A percentile compares a stretch with the other conserved stretches of the same genome.
Evolutionary conservation across 2,329 filamentous ascomycete genomes (phyloP).

Genomic region (Arachnomyces sp.): DNA sequence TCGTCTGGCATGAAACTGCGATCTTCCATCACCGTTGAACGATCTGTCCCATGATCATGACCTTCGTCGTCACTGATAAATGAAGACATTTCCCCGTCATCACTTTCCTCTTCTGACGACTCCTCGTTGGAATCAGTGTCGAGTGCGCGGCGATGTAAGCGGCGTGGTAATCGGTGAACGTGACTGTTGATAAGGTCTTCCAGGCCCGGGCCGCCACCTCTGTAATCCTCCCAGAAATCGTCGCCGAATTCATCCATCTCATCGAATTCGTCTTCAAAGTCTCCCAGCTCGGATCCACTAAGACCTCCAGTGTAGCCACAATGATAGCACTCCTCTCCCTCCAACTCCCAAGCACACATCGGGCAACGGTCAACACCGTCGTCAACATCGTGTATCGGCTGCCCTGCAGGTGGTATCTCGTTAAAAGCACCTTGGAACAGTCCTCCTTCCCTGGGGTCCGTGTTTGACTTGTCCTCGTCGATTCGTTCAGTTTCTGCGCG

Average conservation of each 20-base stretch:
- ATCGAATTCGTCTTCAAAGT: no score
- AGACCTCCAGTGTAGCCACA: slow-evolving; percentile 48
- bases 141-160: neutral
- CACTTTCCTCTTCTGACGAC: slow-evolving; percentile 16
- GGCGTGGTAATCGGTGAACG: neutral
- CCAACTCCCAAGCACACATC: slow-evolving; percentile 54
- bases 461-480: slow-evolving; percentile 51
- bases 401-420: slow-evolving; percentile 19
- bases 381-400: slow-evolving; percentile 46
- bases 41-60: slow-evolving; percentile 23
- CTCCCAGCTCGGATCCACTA: no score
- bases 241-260: no score
- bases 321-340: slow-evolving; percentile 48
- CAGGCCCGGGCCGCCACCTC: no score
- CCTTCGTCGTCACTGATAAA: slow-evolving; percentile 27
- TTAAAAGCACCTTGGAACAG: slow-evolving; percentile 57
- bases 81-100: slow-evolving; percentile 27
- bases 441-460: slow-evolving; percentile 43
- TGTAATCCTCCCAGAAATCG: no score
- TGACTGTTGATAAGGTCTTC: slow-evolving; percentile 13
- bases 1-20: slow-evolving; percentile 11
- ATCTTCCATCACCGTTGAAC: slow-evolving; percentile 25
- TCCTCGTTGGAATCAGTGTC: no score
- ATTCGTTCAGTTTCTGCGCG: slow-evolving; percentile 52
- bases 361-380: slow-evolving; percentile 58